Evolutionary conservation across 2,329 filamentous ascomycete genomes (phyloP), one percentile per base, ranked within the genome.

Genomic region (Aquanectria penicillioides): DNA sequence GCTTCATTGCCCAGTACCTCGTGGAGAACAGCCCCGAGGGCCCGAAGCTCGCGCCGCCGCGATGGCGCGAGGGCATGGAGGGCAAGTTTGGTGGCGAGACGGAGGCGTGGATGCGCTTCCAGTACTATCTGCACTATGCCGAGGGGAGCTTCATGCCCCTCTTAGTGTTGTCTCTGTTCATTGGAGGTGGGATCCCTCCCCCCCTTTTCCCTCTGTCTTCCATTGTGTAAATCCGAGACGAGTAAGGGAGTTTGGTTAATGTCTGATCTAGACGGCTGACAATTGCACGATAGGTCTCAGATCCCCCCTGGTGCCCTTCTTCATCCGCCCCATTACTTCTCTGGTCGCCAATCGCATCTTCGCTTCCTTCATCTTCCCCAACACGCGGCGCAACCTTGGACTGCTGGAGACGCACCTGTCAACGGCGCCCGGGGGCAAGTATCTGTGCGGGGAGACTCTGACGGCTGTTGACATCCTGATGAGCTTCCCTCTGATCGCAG

Each of bases 71-170:
- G 1, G 86, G 85, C n/a, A 78, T 81, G 69, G 84, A 88, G 71
- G 80, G 81, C 49, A 79, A 82, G 67, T 62, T 86, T 10, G 83
- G 83, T 13, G 86, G 86, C 20, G 86, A 89, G 78, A 87, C 85
- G 25, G 83, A 88, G 69, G 80, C 78, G 58, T 88, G 82, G 80
- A 72, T 86, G 73, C 80, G 86, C 46, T 87, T 82, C 72, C 80
- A 83, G 70, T 91, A 92, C 72, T 87, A 86, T 65, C 86, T 97
- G 82, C 90, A 97, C 73, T 97, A 94, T 75, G 83, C 86, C 5
- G 94, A 97, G 77, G 94, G 94, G 10, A 92, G 86, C 60, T 77
- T 97, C 61, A 95, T 96, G 89, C 84, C 87, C 0, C 79, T 87
- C 43, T 74, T 95, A 62, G 76, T 94, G 1, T 75, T 92, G 61